Evolutionary conservation across 1,139 yeast genomes (phyloP), one percentile per base, ranked within the genome.

Genomic region (Lodderomyces jiufengensis): DNA sequence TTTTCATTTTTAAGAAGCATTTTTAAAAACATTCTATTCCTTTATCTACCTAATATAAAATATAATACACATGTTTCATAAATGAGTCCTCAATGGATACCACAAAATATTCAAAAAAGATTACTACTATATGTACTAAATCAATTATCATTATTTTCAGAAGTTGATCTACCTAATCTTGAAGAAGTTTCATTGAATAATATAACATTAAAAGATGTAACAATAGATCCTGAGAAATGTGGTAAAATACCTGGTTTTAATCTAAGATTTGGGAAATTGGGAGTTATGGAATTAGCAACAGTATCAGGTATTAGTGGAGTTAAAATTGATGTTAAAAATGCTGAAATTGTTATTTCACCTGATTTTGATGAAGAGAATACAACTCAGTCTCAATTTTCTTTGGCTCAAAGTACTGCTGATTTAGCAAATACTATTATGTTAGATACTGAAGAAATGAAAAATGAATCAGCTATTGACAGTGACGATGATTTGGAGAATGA

Each of bases 101-200:
- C 95, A 9, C 90, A 82, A 54, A 83, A 81, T 54, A 70, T 88
- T 31, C 95, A 87, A 53, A 84, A 84, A 59, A 68, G 95, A 50
- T 75, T 88, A 33, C 73, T 88, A 34, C 74, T 84, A 34, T 87
- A 86, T 58, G 78, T 87, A 4, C 71, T 88, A 15, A 87, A 84
- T 52, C 94, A 86, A 55, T 73, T 88, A 28, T 79, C 90, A n/a
- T 61, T 88, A 28, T 85, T 88, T 54, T 82, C 95, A 2, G 86
- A 84, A 51, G 73, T 87, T 20, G 94, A 87, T 54, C 65, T 85
- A 24, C 84, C 88, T 12, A 84, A 87, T 52, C 60, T 88, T 39
- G 94, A 86, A 43, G 71, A 70, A 52, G 90, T 88, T 1, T 81
- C 94, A 5, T 59, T 85, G 29, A 58, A 74, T 73, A 55, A 68